Base-by-base conservation (phyloP, 78 protist genomes). In the Thecamonas trahens region DNA sequence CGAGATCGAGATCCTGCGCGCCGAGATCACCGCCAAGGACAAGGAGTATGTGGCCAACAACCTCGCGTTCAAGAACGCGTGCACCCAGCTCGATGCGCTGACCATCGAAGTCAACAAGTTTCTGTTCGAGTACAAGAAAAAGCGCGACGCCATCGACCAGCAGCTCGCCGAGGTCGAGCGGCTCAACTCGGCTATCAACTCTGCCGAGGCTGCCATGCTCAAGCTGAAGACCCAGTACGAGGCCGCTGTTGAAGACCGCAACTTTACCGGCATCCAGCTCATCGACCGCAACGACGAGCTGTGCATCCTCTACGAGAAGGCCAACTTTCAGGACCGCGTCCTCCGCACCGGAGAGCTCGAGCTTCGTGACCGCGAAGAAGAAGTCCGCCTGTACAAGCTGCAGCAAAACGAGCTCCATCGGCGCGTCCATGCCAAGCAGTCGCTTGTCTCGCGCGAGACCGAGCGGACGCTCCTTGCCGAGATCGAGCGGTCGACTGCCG, bases 231-330 rank as follows among this genome's bases (percentile, higher is more conserved):
- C 0, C 15, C 18, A 34, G 55, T 32, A n/a, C 32, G 63, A 58
- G 28, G 61, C 2, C 38, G 88, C 88, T 40, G 71, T 83, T 42
- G 63, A 57, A 58, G 94, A 90, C 82, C 67, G 95, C 17, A 70
- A 94, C 60, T 79, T 86, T 44, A 71, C 90, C 20, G 93, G 89
- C 50, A 67, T 88, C 17, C 93, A 94, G 75, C 80, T 94, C 32
- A 84, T 90, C 58, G 86, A 93, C 2, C 85, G 95, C 45, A 89
- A 90, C 87, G 94, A 86, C 75, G 95, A 94, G 83, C 83, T 94
- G 3, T 85, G 89, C 57, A 68, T 88, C 55, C 83, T 90, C 38
- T 89, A 89, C 77, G 95, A 94, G 70, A 88, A 94, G 86, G 75
- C 88, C 38, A 70, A 77, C 29, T 75, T 90, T 31, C 94, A 86